Evolutionary conservation across 129 eudicot species (phyloP).

Genomic region (Erigeron canadensis): DNA sequence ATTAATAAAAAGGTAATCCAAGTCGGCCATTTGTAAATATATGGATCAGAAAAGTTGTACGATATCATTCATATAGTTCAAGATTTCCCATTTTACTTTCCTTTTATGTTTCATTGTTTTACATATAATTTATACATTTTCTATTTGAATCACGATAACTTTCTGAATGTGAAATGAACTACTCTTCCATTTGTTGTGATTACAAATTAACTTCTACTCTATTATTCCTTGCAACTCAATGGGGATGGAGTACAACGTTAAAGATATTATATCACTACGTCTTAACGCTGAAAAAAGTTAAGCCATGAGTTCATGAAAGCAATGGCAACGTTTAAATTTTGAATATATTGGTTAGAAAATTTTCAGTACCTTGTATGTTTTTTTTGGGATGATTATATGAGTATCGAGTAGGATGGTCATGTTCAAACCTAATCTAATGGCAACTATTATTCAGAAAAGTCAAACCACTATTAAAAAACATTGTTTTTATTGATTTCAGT

Average conservation of each 20-base stretch:
- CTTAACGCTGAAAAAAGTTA: neutral
- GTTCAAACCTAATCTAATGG: neutral
- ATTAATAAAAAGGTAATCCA: neutral
- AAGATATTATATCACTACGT: neutral
- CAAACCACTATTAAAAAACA: neutral
- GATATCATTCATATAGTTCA: neutral
- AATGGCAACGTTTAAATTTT: neutral
- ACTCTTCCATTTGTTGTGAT: neutral
- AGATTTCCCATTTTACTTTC: constrained; percentile 12
- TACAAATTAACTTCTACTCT: neutral
- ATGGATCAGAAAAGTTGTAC: neutral
- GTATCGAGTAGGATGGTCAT: neutral
- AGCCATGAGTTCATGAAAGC: neutral
- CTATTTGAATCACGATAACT: neutral
- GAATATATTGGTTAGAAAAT: neutral
- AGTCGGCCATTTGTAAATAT: neutral
- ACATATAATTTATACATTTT: neutral
- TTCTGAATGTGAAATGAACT: neutral
- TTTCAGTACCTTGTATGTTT: neutral
- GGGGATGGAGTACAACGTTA: neutral
- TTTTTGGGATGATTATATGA: neutral
- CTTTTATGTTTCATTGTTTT: neutral
- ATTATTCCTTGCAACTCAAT: neutral
- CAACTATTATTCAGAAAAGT: neutral
- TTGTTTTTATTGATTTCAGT: constrained; percentile 44